Percentiles rank a stretch among this genome's conserved stretches.
Conservation (phyloP, 495 filamentous ascomycete species). For the Podospora australis region DNA sequence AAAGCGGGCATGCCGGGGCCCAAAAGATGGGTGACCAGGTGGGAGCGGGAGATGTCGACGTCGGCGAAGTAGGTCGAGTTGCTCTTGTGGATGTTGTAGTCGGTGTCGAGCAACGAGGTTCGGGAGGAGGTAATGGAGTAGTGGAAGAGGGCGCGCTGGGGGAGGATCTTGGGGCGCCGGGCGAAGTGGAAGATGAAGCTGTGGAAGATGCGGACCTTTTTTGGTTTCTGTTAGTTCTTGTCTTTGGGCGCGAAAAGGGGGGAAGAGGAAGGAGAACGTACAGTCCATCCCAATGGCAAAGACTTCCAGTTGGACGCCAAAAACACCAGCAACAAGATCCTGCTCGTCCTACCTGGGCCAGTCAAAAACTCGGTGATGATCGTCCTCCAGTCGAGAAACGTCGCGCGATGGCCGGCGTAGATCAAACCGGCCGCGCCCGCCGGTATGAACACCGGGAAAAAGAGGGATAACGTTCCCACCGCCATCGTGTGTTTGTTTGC, state of each 20-base stretch:
- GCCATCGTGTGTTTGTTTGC: constrained; percentile 31
- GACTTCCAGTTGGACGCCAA: constrained; percentile 62
- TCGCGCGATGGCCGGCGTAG: constrained; percentile 34
- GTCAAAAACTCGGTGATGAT: constrained; percentile 39
- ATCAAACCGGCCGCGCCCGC: constrained; percentile 28
- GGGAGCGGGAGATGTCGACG: constrained; percentile 64
- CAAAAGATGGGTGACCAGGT: constrained; percentile 51
- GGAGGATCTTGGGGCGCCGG: constrained; percentile 29
- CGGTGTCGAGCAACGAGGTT: constrained; percentile 60
- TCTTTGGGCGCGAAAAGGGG: neutral
- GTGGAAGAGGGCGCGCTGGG: constrained; percentile 54
- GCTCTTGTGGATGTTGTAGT: constrained; percentile 81
- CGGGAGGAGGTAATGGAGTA: constrained; percentile 55
- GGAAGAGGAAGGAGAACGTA: constrained; percentile 24
- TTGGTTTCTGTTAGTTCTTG: neutral
- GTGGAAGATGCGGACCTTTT: constrained; percentile 56
- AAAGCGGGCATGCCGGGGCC: constrained; percentile 38
- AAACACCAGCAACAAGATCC: constrained; percentile 46
- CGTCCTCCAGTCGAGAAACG: constrained; percentile 28
- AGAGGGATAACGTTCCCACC: constrained; percentile 27
- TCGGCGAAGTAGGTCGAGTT: constrained; percentile 82
- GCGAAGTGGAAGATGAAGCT: constrained; percentile 56
- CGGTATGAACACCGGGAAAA: constrained; percentile 34
- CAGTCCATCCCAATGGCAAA: constrained; percentile 71
- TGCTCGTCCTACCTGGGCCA: constrained; percentile 42